Evolutionary conservation across 768 basidiomycete genomes (phyloP).

Genomic region (Butyriboletus loyo): DNA sequence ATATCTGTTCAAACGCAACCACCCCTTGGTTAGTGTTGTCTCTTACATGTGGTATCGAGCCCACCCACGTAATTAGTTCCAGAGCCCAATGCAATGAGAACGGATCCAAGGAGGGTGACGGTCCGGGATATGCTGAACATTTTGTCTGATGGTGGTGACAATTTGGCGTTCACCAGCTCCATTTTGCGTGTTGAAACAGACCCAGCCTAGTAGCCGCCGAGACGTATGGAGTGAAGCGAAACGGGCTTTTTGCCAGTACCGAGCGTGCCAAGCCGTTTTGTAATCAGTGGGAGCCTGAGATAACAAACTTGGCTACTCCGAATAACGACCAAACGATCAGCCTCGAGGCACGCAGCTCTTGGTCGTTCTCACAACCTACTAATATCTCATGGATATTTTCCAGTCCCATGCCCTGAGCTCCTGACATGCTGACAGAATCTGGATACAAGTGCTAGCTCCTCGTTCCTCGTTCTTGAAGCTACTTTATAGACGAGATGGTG

Average conservation of each 20-base stretch:
- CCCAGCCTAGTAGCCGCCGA: too few relatives aligned
- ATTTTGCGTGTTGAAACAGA: slow-evolving; percentile 2
- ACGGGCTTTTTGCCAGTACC: too few relatives aligned
- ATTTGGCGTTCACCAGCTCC: slow-evolving; percentile 5
- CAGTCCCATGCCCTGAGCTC: not conserved
- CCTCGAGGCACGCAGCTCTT: too few relatives aligned
- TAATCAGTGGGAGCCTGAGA: too few relatives aligned
- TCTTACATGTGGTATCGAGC: not conserved
- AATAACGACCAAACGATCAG: too few relatives aligned
- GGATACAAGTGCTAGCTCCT: not conserved
- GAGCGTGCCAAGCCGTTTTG: too few relatives aligned
- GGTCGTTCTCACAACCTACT: not conserved
- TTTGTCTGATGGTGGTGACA: slow-evolving; percentile 21
- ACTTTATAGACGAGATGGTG: not conserved
- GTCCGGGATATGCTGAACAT: slow-evolving; percentile 32
- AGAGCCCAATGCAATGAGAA: slow-evolving; percentile 58
- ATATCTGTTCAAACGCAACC: slow-evolving; percentile 18
- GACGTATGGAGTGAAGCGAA: too few relatives aligned
- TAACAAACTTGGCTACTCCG: not conserved
- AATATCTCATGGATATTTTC: too few relatives aligned
- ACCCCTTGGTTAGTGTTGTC: not conserved
- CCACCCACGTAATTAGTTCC: slow-evolving; percentile 73
- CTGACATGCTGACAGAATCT: not conserved
- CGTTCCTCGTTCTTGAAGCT: too few relatives aligned
- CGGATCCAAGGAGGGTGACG: slow-evolving; percentile 51